Evolutionary conservation across 2,329 filamentous ascomycete species (phyloP).

Genomic region (Verticillium dahliae): DNA sequence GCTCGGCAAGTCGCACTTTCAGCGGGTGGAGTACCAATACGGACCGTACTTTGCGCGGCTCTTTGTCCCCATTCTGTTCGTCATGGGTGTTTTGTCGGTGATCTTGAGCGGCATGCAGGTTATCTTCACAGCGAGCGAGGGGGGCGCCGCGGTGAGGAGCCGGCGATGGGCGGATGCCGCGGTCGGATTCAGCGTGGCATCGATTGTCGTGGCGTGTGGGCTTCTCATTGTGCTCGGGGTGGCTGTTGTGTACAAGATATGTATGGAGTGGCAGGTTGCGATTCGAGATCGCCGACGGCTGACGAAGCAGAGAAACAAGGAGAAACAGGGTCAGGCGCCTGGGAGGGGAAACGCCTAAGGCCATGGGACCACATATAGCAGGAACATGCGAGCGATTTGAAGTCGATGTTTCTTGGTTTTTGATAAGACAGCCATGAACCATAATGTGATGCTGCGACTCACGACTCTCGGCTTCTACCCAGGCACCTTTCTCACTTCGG

Average conservation of each 20-base stretch:
- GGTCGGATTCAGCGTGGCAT: constrained; percentile 9
- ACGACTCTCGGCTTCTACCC: too few species aligned
- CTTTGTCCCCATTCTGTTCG: constrained; percentile 16
- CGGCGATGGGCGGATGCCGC: constrained; percentile 1
- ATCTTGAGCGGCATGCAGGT: constrained; percentile 16
- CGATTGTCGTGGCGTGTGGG: constrained; percentile 5
- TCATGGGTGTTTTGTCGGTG: constrained; percentile 14
- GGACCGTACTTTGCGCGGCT: constrained; percentile 15
- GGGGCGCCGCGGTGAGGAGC: neutral
- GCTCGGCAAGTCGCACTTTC: constrained; percentile 14
- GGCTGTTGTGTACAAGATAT: constrained; percentile 10
- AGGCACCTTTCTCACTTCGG: too few species aligned
- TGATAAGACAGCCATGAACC: too few species aligned
- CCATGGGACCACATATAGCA: too few species aligned
- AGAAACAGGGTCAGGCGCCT: neutral
- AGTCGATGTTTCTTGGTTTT: too few species aligned
- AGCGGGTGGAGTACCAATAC: constrained; percentile 16
- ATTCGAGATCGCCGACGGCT: constrained; percentile 10
- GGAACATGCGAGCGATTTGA: too few species aligned
- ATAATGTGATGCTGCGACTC: too few species aligned
- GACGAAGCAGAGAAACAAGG: neutral
- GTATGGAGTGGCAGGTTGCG: constrained; percentile 12
- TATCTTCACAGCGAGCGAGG: constrained; percentile 7
- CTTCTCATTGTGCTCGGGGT: constrained; percentile 2
- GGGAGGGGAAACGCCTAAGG: too few species aligned